These are phyloP conservation scores for Eimeria maxima DNA, from an alignment of 169 alveolate genomes.

Conservation along the genomic window DNA sequence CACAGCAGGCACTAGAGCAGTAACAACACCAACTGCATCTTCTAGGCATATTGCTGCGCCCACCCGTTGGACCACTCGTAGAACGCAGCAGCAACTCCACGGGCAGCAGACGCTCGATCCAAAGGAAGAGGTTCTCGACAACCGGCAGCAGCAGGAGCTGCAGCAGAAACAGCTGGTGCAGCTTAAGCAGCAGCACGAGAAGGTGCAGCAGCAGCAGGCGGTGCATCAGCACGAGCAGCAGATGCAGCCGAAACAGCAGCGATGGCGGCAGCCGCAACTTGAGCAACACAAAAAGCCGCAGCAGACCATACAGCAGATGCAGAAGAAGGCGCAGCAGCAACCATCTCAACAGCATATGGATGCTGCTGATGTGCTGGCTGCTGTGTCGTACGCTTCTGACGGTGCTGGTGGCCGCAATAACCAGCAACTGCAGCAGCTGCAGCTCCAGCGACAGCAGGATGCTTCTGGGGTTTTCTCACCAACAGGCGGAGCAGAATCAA, in stretches of 20 bases:
- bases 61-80: background rate
- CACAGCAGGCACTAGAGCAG: background rate
- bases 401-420: background rate
- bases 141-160: conserved; percentile 9
- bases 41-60: background rate
- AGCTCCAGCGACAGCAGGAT: background rate
- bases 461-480: background rate
- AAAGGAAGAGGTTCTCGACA: background rate
- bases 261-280: background rate
- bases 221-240: background rate
- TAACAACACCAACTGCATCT: background rate
- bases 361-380: background rate
- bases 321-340: background rate
- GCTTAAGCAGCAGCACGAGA: background rate
- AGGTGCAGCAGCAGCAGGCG: background rate
- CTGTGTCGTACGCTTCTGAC: background rate
- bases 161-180: background rate
- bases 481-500: conserved; percentile 4
- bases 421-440: background rate
- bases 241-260: background rate
- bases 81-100: background rate
- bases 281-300: background rate
- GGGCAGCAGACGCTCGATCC: background rate
- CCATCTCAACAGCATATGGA: background rate
- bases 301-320: background rate